phyloP scores from a whole-genome alignment of 2,329 filamentous ascomycete species.

The Dactylonectria macrodidyma region DNA sequence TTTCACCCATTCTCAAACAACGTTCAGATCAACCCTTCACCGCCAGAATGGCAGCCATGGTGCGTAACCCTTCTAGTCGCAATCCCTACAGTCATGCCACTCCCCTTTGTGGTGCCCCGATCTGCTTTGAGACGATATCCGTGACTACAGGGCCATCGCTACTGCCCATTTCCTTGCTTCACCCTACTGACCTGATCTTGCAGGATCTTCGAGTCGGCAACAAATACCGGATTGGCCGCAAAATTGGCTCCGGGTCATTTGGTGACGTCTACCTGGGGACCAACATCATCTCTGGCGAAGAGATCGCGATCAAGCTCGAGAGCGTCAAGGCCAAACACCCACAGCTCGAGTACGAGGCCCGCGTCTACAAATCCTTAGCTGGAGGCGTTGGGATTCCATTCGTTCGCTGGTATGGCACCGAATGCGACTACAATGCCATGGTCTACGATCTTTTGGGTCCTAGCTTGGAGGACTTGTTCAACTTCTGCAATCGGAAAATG shows the following conservation, averaged over 20 bases:
- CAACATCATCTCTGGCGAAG: conserved; percentile 99
- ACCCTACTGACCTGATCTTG: conserved; percentile 35
- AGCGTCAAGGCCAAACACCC: conserved; percentile 99
- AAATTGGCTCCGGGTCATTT: conserved; percentile 98
- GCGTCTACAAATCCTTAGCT: conserved; percentile 90
- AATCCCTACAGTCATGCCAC: no score
- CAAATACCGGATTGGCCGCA: conserved; percentile 99
- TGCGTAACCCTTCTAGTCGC: conserved; percentile 49
- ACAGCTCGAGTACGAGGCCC: conserved; percentile 98
- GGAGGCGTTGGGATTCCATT: conserved; percentile 98
- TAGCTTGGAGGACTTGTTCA: conserved; percentile 97
- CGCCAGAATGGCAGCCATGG: conserved; percentile 67
- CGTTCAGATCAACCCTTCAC: background rate
- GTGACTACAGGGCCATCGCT: conserved; percentile 1
- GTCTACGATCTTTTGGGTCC: conserved; percentile 97
- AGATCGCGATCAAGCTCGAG: conserved; percentile 99
- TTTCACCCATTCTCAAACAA: background rate
- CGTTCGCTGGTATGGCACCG: conserved; percentile 99
- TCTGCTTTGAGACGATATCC: background rate
- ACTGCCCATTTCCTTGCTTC: background rate
- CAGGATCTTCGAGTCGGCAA: conserved; percentile 99
- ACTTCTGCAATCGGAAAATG: conserved; percentile 99
- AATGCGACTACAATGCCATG: conserved; percentile 99
- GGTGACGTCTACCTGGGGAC: conserved; percentile 99
- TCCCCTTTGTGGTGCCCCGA: background rate